Percentiles rank a stretch among this genome's conserved stretches.
Conservation (phyloP, 2,329 filamentous ascomycete genomes). For the Calonectria naviculata region DNA sequence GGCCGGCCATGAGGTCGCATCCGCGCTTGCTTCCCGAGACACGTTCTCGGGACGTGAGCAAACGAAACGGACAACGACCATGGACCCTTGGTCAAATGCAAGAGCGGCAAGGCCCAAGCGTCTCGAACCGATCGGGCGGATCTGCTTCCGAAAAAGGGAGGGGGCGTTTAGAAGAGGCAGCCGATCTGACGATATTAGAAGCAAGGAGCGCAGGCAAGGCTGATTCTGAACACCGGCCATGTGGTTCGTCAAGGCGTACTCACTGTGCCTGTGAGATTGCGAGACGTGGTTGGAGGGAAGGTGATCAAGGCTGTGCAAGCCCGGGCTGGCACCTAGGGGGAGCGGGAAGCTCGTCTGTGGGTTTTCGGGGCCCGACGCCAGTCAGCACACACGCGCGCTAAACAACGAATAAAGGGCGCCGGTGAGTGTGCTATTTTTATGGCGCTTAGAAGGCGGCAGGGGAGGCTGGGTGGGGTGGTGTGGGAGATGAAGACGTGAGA, state of each 20-base stretch:
- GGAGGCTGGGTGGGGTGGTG: slow-evolving; percentile 22
- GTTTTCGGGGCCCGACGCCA: neutral
- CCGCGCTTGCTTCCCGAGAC: slow-evolving; percentile 25
- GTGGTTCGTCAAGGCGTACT: slow-evolving; percentile 15
- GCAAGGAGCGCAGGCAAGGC: slow-evolving; percentile 32
- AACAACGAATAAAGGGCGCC: slow-evolving; percentile 28
- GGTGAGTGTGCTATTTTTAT: slow-evolving; percentile 36
- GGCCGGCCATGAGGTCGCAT: slow-evolving; percentile 9
- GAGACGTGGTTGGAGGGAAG: slow-evolving; percentile 5
- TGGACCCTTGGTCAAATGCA: neutral
- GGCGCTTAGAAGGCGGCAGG: slow-evolving; percentile 35
- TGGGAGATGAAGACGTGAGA: slow-evolving; percentile 9
- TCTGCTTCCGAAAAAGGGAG: neutral
- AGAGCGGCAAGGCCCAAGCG: neutral
- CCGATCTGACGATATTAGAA: slow-evolving; percentile 29
- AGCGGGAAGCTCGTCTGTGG: neutral
- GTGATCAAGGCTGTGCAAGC: slow-evolving; percentile 32
- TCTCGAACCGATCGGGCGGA: slow-evolving; percentile 11
- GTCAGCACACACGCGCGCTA: slow-evolving; percentile 33
- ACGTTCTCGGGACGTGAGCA: neutral
- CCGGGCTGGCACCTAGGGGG: slow-evolving; percentile 9
- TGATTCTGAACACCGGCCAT: slow-evolving; percentile 23
- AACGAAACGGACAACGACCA: neutral
- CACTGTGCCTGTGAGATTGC: slow-evolving; percentile 13
- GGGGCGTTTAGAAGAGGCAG: slow-evolving; percentile 27